These are phyloP conservation scores for Marchantia polymorpha DNA, from an alignment of 225 moss, liverwort and hornwort species.

Conservation along the genomic window DNA sequence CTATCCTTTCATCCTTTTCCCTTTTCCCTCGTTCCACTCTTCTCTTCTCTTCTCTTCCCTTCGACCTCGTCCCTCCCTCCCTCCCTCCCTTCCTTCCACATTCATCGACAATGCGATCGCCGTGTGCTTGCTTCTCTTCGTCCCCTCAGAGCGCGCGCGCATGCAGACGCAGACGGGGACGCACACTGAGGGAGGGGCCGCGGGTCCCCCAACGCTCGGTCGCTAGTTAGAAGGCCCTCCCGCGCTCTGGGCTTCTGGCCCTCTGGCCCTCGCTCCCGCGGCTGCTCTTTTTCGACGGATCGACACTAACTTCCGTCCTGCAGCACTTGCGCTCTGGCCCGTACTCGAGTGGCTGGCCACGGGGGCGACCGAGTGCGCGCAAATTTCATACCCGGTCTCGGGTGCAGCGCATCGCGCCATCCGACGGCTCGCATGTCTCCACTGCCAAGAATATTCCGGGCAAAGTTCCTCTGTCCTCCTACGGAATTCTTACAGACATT, in stretches of 20 bases:
- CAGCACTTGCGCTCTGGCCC: neutral
- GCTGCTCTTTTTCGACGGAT: neutral
- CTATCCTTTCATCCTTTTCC: neutral
- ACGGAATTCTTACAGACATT: neutral
- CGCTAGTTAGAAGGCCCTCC: neutral
- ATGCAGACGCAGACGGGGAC: neutral
- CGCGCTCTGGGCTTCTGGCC: neutral
- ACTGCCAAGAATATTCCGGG: slow-evolving; percentile 10
- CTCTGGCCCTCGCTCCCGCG: too few relatives aligned
- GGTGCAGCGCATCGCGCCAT: neutral
- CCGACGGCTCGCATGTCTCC: slow-evolving; percentile 7
- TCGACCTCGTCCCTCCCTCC: neutral
- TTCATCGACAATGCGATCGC: neutral
- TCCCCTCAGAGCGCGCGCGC: slow-evolving; percentile 10
- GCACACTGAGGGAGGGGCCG: slow-evolving; percentile 6
- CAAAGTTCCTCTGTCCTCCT: neutral
- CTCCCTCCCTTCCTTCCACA: neutral
- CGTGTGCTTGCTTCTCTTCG: neutral
- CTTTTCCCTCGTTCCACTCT: neutral
- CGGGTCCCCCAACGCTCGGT: neutral
- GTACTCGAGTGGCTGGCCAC: neutral
- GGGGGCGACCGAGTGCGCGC: slow-evolving; percentile 3
- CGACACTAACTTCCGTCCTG: slow-evolving; percentile 11
- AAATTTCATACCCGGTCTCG: slow-evolving; percentile 7
- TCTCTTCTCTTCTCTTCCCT: neutral